Evolutionary conservation across 257 asterid species (phyloP), one percentile per base, ranked within the genome.

Genomic region (Solanum medicagineum): DNA sequence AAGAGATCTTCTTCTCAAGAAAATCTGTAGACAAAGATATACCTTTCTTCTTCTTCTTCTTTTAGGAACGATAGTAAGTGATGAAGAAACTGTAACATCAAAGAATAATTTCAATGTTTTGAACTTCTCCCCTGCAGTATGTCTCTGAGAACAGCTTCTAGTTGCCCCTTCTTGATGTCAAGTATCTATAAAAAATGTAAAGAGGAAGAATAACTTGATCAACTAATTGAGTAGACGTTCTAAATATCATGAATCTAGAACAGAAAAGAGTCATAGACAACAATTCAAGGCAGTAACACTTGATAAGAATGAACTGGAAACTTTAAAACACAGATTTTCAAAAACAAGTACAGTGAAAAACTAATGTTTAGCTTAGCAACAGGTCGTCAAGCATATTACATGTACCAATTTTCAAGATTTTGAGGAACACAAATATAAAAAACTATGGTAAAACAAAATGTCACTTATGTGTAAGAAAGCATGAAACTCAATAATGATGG

Each of bases 131-230:
- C 96, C 8, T 91, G 91, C 29, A 91, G 81, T 73, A 36, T 36
- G 40, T 36, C 40, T 36, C 6, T 36, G 40, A 36, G 40, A 36
- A 36, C 40, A 36, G 40, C 40, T 36, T 36, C 40, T 36, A 95
- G 90, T 57, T 90, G 97, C 32, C 92, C 93, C 87, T 91, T 93
- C 89, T 90, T 93, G 84, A 96, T 83, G 62, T 90, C 94, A 66
- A 96, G 92, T 70, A 88, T 81, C 99, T 96, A 88, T 74, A 66
- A 60, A 81, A 85, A 10, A 74, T 32, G 59, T 36, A 10, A 12
- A 73, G 57, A 6, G 17, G 83, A 77, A 77, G 47, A 79, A 53
- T 19, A 51, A 53, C 53, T 79, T 53, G 83, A 79, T 54, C 66
- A 79, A 11, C 47, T 14, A 53, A 79, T 53, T 79, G 49, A 53